These are phyloP conservation scores for Trichomonas tenax DNA, from an alignment of 208 protist species.

Conservation along the genomic window DNA sequence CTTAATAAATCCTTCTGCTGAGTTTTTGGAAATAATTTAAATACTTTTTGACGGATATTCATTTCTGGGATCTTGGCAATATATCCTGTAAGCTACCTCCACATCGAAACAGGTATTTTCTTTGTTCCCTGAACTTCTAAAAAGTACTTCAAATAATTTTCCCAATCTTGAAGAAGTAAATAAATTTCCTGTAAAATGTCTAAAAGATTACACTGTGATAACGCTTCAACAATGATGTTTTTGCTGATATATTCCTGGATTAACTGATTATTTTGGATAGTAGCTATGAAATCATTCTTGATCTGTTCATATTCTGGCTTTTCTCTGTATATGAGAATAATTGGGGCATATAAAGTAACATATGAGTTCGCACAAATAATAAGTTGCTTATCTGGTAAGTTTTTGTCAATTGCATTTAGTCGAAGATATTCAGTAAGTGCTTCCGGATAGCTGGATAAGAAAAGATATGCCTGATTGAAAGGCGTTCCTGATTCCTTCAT, in stretches of 20 bases:
- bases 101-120: not conserved
- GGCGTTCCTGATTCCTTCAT: not conserved
- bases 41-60: not conserved
- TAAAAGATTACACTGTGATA: not conserved
- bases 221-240: not conserved
- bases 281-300: not conserved
- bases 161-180: not conserved
- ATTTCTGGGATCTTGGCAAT: not conserved
- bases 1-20: not conserved
- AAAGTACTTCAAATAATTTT: not conserved
- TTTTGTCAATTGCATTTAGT: not conserved
- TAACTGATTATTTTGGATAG: not conserved
- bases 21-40: not conserved
- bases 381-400: not conserved
- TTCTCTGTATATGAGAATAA: not conserved
- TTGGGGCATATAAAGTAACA: not conserved
- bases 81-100: not conserved
- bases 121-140: not conserved
- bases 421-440: not conserved
- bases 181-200: not conserved
- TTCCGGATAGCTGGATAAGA: not conserved
- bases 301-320: not conserved
- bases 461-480: not conserved
- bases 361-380: not conserved
- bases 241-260: not conserved